Conservation (phyloP, 2,329 filamentous ascomycete genomes). For the Hawksworthiomyces lignivorus region DNA sequence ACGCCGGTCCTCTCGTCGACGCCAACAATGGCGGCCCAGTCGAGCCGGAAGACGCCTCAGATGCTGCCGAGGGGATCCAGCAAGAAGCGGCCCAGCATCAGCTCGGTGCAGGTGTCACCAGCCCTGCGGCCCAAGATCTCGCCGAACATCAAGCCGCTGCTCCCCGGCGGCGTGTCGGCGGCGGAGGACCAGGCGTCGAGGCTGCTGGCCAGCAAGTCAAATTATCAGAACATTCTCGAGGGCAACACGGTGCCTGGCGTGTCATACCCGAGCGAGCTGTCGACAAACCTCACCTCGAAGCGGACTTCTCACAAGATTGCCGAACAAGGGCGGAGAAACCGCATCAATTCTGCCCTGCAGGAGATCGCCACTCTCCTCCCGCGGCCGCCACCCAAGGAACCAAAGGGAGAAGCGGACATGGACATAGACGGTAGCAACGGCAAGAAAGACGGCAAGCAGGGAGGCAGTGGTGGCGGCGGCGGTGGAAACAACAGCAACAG, state of each 20-base stretch:
- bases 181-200: slow-evolving; percentile 58
- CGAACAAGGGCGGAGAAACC: slow-evolving; percentile 88
- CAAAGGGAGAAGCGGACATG: slow-evolving; percentile 18
- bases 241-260: slow-evolving; percentile 86
- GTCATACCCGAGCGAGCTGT: slow-evolving; percentile 82
- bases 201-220: slow-evolving; percentile 86
- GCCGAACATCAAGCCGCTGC: slow-evolving; percentile 84
- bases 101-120: slow-evolving; percentile 73
- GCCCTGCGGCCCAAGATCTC: slow-evolving; percentile 84
- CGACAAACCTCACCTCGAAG: slow-evolving; percentile 91
- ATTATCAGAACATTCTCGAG: slow-evolving; percentile 95
- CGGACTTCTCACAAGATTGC: slow-evolving; percentile 96
- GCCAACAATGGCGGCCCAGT: slow-evolving; percentile 22
- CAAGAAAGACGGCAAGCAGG: slow-evolving; percentile 23
- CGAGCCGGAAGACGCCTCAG: slow-evolving; percentile 44
- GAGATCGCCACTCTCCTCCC: slow-evolving; percentile 88
- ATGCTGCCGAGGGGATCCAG: slow-evolving; percentile 44
- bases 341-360: slow-evolving; percentile 88
- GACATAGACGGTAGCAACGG: slow-evolving; percentile 31
- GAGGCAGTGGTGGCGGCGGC: slow-evolving; percentile 26
- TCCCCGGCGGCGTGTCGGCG: slow-evolving; percentile 51
- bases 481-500: slow-evolving; percentile 20
- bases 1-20: background rate
- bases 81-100: slow-evolving; percentile 64
- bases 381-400: slow-evolving; percentile 18